These are phyloP conservation scores for Corylus avellana DNA, from an alignment of 306 rosid genomes.

Conservation along the genomic window DNA sequence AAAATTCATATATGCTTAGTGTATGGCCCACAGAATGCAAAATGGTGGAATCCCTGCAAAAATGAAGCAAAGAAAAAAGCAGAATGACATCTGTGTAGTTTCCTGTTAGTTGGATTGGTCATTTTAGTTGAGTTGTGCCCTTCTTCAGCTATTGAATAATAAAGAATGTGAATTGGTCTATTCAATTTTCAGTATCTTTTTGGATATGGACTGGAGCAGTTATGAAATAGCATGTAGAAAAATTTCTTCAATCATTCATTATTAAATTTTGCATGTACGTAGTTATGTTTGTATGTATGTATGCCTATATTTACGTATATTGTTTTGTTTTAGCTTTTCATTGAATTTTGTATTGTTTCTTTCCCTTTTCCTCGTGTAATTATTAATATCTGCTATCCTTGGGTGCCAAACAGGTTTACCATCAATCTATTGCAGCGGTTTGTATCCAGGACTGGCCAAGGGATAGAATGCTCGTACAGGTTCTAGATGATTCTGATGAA, in stretches of 20 bases:
- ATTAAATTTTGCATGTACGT: neutral
- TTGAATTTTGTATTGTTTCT: conserved; percentile 2
- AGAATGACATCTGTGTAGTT: neutral
- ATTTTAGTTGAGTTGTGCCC: neutral
- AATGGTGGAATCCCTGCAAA: neutral
- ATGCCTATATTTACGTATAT: neutral
- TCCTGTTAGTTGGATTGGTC: neutral
- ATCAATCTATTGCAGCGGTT: conserved; percentile 93
- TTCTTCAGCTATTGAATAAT: conserved; percentile 4
- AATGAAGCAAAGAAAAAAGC: neutral
- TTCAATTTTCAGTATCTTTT: neutral
- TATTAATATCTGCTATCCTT: conserved; percentile 27
- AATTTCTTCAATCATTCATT: neutral
- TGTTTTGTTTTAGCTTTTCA: neutral
- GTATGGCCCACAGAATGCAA: too few species aligned
- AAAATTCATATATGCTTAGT: neutral
- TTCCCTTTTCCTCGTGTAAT: conserved; percentile 4
- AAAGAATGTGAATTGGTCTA: neutral
- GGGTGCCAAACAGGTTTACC: conserved; percentile 73
- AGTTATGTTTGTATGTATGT: neutral
- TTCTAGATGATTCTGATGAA: conserved; percentile 97
- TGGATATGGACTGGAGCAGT: neutral
- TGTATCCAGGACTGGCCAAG: conserved; percentile 95
- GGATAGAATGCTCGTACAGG: conserved; percentile 91
- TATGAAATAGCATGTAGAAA: neutral